Percentiles rank a stretch among this genome's conserved stretches.
Conservation (phyloP, 148 eudicot genomes). For the Vaccinium vitisidaea region DNA sequence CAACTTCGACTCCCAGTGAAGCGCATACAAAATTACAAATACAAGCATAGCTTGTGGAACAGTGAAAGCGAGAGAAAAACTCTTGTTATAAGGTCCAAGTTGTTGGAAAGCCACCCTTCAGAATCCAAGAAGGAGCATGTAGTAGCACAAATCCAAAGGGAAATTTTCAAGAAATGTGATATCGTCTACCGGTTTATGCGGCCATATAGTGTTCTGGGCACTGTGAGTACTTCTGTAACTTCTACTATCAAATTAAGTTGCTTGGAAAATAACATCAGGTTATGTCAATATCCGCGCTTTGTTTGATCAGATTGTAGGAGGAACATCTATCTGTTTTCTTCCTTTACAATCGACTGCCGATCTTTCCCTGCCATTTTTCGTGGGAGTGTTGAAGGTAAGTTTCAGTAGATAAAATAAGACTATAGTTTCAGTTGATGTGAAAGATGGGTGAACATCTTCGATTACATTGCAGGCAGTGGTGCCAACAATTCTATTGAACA, state of each 20-base stretch:
- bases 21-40: neutral
- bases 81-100: neutral
- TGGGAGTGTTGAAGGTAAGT: slow-evolving; percentile 37
- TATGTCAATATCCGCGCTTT: neutral
- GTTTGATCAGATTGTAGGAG: slow-evolving; percentile 34
- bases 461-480: slow-evolving; percentile 14
- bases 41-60: neutral
- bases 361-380: slow-evolving; percentile 30
- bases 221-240: slow-evolving; percentile 23
- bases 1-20: neutral
- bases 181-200: slow-evolving; percentile 42
- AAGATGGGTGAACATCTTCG: neutral
- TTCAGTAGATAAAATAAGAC: neutral
- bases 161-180: slow-evolving; percentile 16
- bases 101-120: neutral
- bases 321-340: slow-evolving; percentile 42
- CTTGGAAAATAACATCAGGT: neutral
- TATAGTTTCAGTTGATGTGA: neutral
- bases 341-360: slow-evolving; percentile 39
- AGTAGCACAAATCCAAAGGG: neutral
- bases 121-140: neutral
- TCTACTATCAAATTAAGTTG: neutral
- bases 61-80: neutral
- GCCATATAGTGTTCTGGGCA: slow-evolving; percentile 42
- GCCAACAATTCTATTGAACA: slow-evolving; percentile 24